Percentiles rank a stretch among this genome's conserved stretches.
Evolutionary conservation across 23 red algal genomes (phyloP).

Genomic region (Gracilaria caudata): DNA sequence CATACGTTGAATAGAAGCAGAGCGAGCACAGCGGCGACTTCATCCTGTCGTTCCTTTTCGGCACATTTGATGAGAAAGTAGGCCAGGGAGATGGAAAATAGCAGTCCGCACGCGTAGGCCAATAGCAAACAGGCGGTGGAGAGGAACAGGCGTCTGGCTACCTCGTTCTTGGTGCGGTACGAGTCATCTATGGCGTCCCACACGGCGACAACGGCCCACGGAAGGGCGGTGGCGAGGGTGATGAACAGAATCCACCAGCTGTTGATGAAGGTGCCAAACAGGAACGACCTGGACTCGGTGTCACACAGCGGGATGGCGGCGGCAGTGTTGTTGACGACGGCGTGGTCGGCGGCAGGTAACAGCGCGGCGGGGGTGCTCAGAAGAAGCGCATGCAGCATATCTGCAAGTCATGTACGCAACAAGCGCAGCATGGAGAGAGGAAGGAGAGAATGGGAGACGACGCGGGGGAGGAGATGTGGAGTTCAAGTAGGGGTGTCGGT

Average conservation of each 20-base stretch:
- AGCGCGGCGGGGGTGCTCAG: background rate
- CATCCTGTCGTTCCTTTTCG: constrained; percentile 26
- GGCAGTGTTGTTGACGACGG: background rate
- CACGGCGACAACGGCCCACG: constrained; percentile 42
- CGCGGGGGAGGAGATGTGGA: no score
- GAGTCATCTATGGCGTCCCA: constrained; percentile 21
- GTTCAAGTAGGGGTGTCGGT: no score
- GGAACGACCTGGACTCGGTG: background rate
- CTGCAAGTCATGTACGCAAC: background rate
- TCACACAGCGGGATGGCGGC: background rate
- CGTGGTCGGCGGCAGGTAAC: background rate
- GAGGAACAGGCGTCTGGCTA: background rate
- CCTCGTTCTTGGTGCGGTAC: constrained; percentile 1
- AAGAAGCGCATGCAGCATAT: background rate
- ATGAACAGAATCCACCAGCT: constrained; percentile 35
- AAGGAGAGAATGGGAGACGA: no score
- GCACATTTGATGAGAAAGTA: constrained; percentile 4
- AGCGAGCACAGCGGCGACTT: constrained; percentile 35
- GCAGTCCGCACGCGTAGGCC: constrained; percentile 13
- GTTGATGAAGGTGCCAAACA: background rate
- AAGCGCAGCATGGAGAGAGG: background rate
- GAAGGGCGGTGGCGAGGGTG: constrained; percentile 13
- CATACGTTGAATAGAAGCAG: constrained; percentile 39
- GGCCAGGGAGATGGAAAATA: background rate
- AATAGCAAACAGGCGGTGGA: background rate